Evolutionary conservation across 2,329 filamentous ascomycete genomes (phyloP).

Genomic region (Conoideocrella luteorostrata): DNA sequence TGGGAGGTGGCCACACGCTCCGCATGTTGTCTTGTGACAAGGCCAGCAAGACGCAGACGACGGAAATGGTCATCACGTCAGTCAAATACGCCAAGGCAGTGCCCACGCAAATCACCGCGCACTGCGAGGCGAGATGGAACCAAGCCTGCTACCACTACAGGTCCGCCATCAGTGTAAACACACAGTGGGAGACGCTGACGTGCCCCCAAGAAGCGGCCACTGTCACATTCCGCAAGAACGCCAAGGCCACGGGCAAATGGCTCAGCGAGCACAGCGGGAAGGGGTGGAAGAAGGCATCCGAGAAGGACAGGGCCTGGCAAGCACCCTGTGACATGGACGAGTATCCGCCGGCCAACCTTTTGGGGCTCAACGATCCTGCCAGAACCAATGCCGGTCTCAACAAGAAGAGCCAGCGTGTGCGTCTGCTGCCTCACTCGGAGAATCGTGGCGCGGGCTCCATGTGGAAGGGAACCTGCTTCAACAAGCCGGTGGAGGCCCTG

Average conservation of each 20-base stretch:
- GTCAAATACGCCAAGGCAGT: not conserved
- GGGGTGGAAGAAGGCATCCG: too few relatives aligned
- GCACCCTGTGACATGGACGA: too few relatives aligned
- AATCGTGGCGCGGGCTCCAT: not conserved
- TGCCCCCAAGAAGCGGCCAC: too few relatives aligned
- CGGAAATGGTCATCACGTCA: not conserved
- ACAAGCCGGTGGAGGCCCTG: not conserved
- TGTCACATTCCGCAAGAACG: too few relatives aligned
- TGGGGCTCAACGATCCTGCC: not conserved
- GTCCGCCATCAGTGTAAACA: not conserved
- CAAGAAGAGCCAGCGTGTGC: not conserved
- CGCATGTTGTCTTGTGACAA: not conserved
- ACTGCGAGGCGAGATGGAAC: not conserved
- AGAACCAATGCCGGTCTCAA: constrained; percentile 2
- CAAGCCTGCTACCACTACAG: constrained; percentile 4
- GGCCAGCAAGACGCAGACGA: not conserved
- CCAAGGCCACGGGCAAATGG: too few relatives aligned
- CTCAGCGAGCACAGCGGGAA: too few relatives aligned
- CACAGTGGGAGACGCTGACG: constrained; percentile 1
- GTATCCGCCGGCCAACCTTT: too few relatives aligned
- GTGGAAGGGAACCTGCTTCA: constrained; percentile 2
- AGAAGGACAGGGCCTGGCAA: too few relatives aligned
- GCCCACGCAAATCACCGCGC: not conserved
- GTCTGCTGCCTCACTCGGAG: not conserved
- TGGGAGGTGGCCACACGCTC: not conserved